Evolutionary conservation across 116 monocot species (phyloP), one percentile per base, ranked within the genome.

Genomic region (Dioscorea cayenensis): DNA sequence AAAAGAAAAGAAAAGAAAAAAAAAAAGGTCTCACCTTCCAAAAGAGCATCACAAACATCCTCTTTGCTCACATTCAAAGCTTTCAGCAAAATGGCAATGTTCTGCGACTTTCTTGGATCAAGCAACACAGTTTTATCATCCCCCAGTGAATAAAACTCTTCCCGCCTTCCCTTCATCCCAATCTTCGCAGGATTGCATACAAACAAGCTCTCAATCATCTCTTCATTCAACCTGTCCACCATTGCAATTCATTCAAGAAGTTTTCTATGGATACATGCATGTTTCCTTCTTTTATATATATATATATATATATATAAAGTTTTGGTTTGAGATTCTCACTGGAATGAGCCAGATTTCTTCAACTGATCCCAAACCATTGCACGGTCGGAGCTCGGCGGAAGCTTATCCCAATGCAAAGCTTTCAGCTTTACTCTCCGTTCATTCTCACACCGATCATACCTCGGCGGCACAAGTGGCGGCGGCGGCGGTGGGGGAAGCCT

Each of bases 321-420:
- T 14, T 37, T 58, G 7, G 19, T 3, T 23, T 38, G 6, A 67
- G 9, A 7, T 20, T 63, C 89, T 68, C 59, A 86, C 86, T 80
- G 69, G 72, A 86, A 83, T 13, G 86, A 86, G 86, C 86, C 79
- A 1, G 77, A 66, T 65, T 83, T 86, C 48, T 83, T 86, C 48
- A 85, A 66, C 82, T 80, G 84, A 66, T 89, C 89, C 89, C 89
- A 89, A 74, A 85, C 89, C 85, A 80, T 88, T 22, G 60, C 85
- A 14, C 80, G 71, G 21, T 78, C 82, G 2, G 89, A 89, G 85
- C 77, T 85, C 9, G 89, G 82, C 29, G 75, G 65, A 38, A 85
- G 85, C 60, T 84, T 84, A 22, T 89, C 85, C 89, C 89, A 85
- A 32, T 89, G 89, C 69, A 85, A 62, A 25, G 89, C 82, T 66